Conservation (phyloP, 2,329 filamentous ascomycete genomes). For the Monosporascus sp. region DNA sequence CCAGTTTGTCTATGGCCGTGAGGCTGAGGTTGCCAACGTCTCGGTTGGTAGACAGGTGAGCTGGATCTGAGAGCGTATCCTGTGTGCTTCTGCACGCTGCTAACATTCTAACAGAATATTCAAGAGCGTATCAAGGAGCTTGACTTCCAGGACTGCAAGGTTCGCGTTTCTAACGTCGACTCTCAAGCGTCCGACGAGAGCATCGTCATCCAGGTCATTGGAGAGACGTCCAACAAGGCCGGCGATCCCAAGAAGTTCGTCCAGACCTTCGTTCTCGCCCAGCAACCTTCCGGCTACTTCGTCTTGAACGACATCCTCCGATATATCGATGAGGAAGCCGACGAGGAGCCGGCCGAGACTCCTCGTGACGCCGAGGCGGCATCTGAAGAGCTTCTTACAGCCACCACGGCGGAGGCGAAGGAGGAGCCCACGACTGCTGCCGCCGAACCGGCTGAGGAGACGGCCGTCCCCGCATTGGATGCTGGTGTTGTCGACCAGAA, state of each 20-base stretch:
- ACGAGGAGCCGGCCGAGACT: conserved; percentile 59
- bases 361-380: conserved; percentile 18
- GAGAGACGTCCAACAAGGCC: conserved; percentile 92
- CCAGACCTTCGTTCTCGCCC: conserved; percentile 94
- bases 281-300: conserved; percentile 95
- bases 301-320: conserved; percentile 97
- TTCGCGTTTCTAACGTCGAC: conserved; percentile 96
- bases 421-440: conserved; percentile 26
- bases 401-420: conserved; percentile 25
- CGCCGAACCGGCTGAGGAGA: conserved; percentile 30
- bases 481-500: conserved; percentile 63
- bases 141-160: conserved; percentile 96
- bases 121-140: conserved; percentile 90
- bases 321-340: conserved; percentile 79
- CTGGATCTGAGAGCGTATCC: conserved; percentile 16
- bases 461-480: conserved; percentile 29
- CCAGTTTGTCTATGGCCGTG: conserved; percentile 86
- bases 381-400: conserved; percentile 22
- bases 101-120: conserved; percentile 59
- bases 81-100: conserved; percentile 2
- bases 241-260: conserved; percentile 92
- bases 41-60: conserved; percentile 82
- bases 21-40: conserved; percentile 83
- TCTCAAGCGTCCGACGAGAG: conserved; percentile 88
- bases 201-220: conserved; percentile 97